Base-by-base conservation (phyloP, 805 yeast genomes). In the Nakazawaea sp. region DNA sequence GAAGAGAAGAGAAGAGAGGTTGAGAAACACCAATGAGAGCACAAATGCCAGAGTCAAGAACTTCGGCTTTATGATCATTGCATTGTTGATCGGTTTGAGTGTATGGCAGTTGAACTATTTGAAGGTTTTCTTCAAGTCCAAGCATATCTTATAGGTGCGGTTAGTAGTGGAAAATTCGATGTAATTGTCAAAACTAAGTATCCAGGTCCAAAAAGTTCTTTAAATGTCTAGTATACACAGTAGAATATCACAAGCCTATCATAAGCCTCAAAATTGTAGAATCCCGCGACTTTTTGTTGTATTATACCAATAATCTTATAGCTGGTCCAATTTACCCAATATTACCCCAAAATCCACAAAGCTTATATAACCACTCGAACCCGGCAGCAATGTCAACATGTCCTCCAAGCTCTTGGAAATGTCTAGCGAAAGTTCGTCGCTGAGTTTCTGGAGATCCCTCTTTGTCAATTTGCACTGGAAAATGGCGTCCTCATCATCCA, bases 11-110 rank as follows among this genome's bases (percentile, higher is more conserved):
- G 98, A 92, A 64, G 90, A 81, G 61, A 76, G 86, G 61, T 71
- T 92, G 62, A 83, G 98, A 68, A 94, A 92, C 59, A 92, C 98
- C 35, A 92, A 92, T 62, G 98, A 92, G 68, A 81, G 94, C 30
- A 92, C 98, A 35, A 92, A 92, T 64, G 71, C 81, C 49, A 80
- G 98, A 58, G 96, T 90, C 42, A 81, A 87, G 65, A 78, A 81
- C 64, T 92, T 92, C 59, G 85, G 95, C 12, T 50, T 84, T 23
- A 52, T 78, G 32, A 75, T 87, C 43, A 70, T 88, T 41, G 21
- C 81, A 27, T 69, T 87, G 26, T 72, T 92, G 57, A 55, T 87
- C 36, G 75, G 77, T 18, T 75, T 92, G 50, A 96, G 97, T 34
- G 78, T 72, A 27, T 90, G 97, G 95, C 97, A 92, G 70, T 72